phyloP scores from a whole-genome alignment of 257 asterid species.

The Salvia splendens region DNA sequence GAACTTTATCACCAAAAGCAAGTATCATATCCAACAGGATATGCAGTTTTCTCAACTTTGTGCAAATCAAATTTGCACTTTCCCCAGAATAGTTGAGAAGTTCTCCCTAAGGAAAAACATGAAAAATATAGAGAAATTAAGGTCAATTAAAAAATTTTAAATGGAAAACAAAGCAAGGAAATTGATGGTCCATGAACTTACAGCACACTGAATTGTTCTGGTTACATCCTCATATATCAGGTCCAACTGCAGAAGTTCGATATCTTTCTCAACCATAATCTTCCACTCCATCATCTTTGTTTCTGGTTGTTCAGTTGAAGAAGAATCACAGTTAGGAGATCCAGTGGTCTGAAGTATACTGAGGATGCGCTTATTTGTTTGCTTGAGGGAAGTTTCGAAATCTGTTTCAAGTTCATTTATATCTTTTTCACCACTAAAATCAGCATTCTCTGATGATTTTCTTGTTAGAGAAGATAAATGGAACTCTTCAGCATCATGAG shows the following conservation, averaged over 20 bases:
- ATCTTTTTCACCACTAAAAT: slow-evolving; percentile 29
- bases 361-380: slow-evolving; percentile 42
- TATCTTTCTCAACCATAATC: slow-evolving; percentile 54
- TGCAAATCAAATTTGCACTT: slow-evolving; percentile 37
- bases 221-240: slow-evolving; percentile 50
- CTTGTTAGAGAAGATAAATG: slow-evolving; percentile 38
- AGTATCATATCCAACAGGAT: slow-evolving; percentile 51
- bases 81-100: slow-evolving; percentile 47
- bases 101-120: slow-evolving; percentile 55
- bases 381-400: slow-evolving; percentile 47
- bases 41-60: slow-evolving; percentile 50
- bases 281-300: slow-evolving; percentile 61
- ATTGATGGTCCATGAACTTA: slow-evolving; percentile 43
- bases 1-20: slow-evolving; percentile 63
- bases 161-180: slow-evolving; percentile 11
- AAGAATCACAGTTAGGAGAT: slow-evolving; percentile 41
- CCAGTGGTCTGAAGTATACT: slow-evolving; percentile 44
- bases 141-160: slow-evolving; percentile 7
- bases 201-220: slow-evolving; percentile 54
- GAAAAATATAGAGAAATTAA: background rate
- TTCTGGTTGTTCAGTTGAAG: slow-evolving; percentile 41
- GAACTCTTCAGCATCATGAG: slow-evolving; percentile 46
- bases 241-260: slow-evolving; percentile 54
- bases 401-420: slow-evolving; percentile 40
- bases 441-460: slow-evolving; percentile 31